Evolutionary conservation across 2,329 filamentous ascomycete genomes (phyloP).

Genomic region (Xylaria sp.): DNA sequence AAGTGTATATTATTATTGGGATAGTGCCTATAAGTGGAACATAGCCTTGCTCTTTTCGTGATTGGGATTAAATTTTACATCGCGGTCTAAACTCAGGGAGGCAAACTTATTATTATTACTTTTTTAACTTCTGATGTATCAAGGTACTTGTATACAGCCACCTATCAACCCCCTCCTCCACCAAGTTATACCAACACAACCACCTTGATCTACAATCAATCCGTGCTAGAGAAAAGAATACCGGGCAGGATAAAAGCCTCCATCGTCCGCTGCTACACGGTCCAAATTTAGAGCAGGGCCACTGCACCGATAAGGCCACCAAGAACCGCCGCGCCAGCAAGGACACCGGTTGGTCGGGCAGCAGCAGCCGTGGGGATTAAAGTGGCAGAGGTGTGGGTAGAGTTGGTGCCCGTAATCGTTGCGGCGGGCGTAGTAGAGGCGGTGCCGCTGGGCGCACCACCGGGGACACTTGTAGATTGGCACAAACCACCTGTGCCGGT

Average conservation of each 20-base stretch:
- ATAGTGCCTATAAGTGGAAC: too few species aligned
- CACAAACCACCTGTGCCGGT: constrained; percentile 9
- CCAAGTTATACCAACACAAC: background rate
- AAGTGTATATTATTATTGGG: too few species aligned
- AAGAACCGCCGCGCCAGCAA: constrained; percentile 1
- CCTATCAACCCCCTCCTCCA: background rate
- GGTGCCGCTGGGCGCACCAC: background rate
- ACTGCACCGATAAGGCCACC: constrained; percentile 10
- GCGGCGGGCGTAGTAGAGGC: background rate
- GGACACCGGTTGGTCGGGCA: background rate
- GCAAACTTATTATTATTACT: background rate
- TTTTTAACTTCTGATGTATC: background rate
- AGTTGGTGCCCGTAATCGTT: background rate
- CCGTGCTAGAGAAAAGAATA: background rate
- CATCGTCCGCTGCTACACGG: background rate
- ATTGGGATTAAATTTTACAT: background rate
- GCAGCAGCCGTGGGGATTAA: background rate
- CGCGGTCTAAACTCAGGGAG: background rate
- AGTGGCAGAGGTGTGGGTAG: background rate
- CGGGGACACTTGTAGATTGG: background rate
- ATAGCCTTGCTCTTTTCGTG: too few species aligned
- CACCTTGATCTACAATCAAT: background rate
- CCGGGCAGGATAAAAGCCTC: background rate
- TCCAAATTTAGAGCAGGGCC: background rate
- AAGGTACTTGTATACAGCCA: background rate